Conservation (phyloP, 345 rosid species). For the Bretschneidera sinensis region DNA sequence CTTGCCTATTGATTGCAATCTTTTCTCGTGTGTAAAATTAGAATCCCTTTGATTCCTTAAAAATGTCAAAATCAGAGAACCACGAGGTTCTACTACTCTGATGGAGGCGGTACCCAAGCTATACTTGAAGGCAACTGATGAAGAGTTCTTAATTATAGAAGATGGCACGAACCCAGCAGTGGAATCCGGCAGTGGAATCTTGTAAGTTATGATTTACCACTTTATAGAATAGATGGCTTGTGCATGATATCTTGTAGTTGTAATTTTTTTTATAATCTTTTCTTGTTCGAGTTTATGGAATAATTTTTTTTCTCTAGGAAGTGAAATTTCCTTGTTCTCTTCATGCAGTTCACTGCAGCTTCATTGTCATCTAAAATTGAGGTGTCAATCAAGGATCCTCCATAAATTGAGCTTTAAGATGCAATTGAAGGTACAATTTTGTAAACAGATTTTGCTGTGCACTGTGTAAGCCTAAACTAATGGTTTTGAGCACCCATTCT, state of each 20-base stretch:
- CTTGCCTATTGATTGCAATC: background rate
- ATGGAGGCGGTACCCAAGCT: constrained; percentile 3
- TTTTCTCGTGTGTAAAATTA: background rate
- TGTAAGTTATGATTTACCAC: background rate
- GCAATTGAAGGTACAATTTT: constrained; percentile 1
- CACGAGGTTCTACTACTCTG: constrained; percentile 1
- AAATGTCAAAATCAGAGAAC: constrained; percentile 11
- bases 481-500: background rate
- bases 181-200: background rate
- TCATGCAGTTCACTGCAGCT: background rate
- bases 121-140: constrained; percentile 6
- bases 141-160: background rate
- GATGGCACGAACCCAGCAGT: constrained; percentile 7
- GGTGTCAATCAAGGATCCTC: constrained; percentile 1
- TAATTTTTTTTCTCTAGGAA: background rate
- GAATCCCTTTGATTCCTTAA: constrained; percentile 2
- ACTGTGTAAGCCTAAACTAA: background rate
- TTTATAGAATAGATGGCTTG: background rate
- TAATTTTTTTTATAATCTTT: background rate
- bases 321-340: background rate
- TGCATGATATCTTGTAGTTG: background rate
- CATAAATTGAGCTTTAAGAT: background rate
- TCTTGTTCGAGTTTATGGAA: background rate
- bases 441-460: constrained; percentile 1
- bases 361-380: constrained; percentile 1